Percentiles rank a stretch among this genome's conserved stretches.
These are phyloP conservation scores for Neurospora sp. DNA, from an alignment of 495 filamentous ascomycete genomes.

Conservation along the genomic window DNA sequence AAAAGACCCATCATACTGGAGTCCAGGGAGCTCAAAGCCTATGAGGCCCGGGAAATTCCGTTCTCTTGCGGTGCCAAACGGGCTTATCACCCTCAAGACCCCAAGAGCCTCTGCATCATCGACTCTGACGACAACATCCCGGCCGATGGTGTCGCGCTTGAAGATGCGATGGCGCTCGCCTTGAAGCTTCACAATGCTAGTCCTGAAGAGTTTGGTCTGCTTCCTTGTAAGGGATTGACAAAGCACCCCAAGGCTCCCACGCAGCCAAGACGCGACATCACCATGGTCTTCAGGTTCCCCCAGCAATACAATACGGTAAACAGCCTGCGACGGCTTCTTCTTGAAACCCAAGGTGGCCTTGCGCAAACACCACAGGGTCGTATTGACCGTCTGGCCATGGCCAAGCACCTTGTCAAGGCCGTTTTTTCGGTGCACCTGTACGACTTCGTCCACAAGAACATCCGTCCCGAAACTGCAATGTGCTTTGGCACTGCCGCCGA, in stretches of 20 bases:
- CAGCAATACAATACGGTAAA: not conserved
- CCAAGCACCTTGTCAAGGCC: constrained; percentile 32
- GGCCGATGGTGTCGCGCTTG: not conserved
- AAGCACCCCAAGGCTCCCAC: not conserved
- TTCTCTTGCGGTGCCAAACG: not conserved
- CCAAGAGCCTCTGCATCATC: not conserved
- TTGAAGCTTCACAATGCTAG: not conserved
- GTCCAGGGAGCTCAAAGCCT: not conserved
- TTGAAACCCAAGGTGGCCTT: not conserved
- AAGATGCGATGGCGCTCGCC: not conserved
- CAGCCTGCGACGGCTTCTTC: not conserved
- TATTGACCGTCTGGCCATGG: constrained; percentile 22
- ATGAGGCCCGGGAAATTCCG: not conserved
- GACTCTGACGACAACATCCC: not conserved
- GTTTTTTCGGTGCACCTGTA: constrained; percentile 43
- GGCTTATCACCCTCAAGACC: not conserved
- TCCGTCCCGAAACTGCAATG: constrained; percentile 45
- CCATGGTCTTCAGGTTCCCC: not conserved
- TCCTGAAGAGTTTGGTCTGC: not conserved
- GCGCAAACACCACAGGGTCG: not conserved
- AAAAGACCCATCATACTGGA: not conserved
- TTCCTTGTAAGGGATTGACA: not conserved
- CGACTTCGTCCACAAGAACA: constrained; percentile 48
- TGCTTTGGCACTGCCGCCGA: constrained; percentile 18
- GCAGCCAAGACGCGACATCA: not conserved